phyloP scores from a whole-genome alignment of 1,284 basidiomycete species.

The Moesziomyces sp. region DNA sequence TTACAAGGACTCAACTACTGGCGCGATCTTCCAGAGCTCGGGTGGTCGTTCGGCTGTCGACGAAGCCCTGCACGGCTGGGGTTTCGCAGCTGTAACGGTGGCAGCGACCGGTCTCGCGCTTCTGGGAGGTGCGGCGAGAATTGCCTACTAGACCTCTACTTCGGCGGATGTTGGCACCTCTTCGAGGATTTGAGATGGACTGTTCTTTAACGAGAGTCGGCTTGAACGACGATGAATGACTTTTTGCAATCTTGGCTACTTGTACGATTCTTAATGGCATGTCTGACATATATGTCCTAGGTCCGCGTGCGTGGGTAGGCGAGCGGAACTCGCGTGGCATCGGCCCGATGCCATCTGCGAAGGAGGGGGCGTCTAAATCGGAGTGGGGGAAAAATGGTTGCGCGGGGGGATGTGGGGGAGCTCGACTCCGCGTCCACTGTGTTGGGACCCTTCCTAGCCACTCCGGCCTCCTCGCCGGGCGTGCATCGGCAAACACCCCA shows the following conservation, averaged over 20 bases:
- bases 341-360: background rate
- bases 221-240: too few relatives aligned
- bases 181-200: background rate
- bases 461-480: background rate
- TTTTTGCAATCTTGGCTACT: too few relatives aligned
- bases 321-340: background rate
- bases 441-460: background rate
- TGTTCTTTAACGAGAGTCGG: background rate
- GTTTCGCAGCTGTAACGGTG: constrained; percentile 4
- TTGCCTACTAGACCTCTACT: constrained; percentile 1
- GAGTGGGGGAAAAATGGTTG: constrained; percentile 22
- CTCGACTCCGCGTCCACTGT: background rate
- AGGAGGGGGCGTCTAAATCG: constrained; percentile 9
- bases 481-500: constrained; percentile 6
- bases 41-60: constrained; percentile 13
- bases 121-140: constrained; percentile 17
- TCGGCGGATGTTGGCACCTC: background rate
- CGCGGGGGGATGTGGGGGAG: constrained; percentile 6
- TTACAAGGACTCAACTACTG: constrained; percentile 46
- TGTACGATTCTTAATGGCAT: constrained; percentile 6
- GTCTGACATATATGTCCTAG: too few relatives aligned
- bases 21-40: constrained; percentile 39
- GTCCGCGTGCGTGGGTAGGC: too few relatives aligned
- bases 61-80: constrained; percentile 17
- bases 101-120: constrained; percentile 13